phyloP scores from a whole-genome alignment of 2,329 filamentous ascomycete genomes.

The Ascochyta viciae-villosae region DNA sequence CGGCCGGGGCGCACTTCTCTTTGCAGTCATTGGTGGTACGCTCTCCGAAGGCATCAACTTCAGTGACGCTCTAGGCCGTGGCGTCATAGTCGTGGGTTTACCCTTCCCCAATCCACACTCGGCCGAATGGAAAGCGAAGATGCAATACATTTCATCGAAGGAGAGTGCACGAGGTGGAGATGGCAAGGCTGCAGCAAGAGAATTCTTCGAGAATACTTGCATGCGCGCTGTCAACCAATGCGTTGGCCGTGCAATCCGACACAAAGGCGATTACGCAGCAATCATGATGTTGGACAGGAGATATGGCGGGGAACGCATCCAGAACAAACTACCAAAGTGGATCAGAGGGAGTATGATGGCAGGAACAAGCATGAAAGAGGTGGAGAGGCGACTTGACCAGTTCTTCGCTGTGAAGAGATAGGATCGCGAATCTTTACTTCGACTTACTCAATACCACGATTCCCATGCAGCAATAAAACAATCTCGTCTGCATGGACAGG shows the following conservation, averaged over 20 bases:
- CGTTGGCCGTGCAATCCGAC: conserved; percentile 89
- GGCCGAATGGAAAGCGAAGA: conserved; percentile 91
- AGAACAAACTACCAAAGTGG: conserved; percentile 85
- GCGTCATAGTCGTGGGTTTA: conserved; percentile 88
- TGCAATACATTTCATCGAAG: conserved; percentile 80
- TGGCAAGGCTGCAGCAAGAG: conserved; percentile 63
- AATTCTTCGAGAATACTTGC: conserved; percentile 92
- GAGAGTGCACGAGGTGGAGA: conserved; percentile 48
- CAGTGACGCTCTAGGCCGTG: conserved; percentile 85
- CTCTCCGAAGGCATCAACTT: conserved; percentile 99
- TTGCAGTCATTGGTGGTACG: conserved; percentile 92
- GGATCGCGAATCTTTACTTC: neutral
- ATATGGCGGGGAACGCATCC: conserved; percentile 77
- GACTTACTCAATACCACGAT: neutral
- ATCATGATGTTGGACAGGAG: conserved; percentile 85
- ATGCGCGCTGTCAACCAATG: conserved; percentile 98
- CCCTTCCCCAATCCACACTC: conserved; percentile 91
- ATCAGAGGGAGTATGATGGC: conserved; percentile 72
- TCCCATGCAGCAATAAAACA: too few species aligned
- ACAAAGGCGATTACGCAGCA: conserved; percentile 85
- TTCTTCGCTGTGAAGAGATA: conserved; percentile 48
- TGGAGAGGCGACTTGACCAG: conserved; percentile 42
- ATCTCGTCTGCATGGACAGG: neutral
- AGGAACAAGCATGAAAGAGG: conserved; percentile 54
- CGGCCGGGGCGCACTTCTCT: conserved; percentile 74